Evolutionary conservation across 805 yeast genomes (phyloP).

Genomic region (Schwanniomyces pseudopolymorphus): DNA sequence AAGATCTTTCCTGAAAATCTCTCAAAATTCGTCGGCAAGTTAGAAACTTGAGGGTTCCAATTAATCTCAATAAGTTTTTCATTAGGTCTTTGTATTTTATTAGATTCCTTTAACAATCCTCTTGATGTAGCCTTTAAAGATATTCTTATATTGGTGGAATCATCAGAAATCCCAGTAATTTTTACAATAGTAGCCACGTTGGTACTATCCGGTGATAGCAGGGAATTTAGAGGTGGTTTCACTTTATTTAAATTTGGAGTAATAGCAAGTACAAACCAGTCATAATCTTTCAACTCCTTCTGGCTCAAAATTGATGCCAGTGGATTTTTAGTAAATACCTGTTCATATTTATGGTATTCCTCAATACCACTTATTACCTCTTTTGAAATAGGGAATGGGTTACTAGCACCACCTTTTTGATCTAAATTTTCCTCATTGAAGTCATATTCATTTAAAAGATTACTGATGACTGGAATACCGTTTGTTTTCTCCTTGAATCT

Average conservation of each 20-base stretch:
- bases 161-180: conserved; percentile 47
- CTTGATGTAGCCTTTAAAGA: conserved; percentile 52
- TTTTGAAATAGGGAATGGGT: conserved; percentile 24
- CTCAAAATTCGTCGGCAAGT: conserved; percentile 16
- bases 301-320: not conserved
- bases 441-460: conserved; percentile 35
- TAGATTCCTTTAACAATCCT: conserved; percentile 23
- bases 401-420: conserved; percentile 8
- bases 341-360: conserved; percentile 18
- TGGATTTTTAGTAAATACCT: conserved; percentile 4
- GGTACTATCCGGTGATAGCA: conserved; percentile 6
- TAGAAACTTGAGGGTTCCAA: conserved; percentile 18
- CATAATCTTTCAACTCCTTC: conserved; percentile 21
- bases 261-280: conserved; percentile 39
- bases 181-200: conserved; percentile 44
- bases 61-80: conserved; percentile 28
- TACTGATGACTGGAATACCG: conserved; percentile 26
- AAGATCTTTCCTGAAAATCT: conserved; percentile 17
- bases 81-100: conserved; percentile 13
- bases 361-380: conserved; percentile 33
- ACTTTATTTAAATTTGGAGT: conserved; percentile 32
- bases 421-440: conserved; percentile 20
- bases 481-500: conserved; percentile 34
- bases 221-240: conserved; percentile 16
- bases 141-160: conserved; percentile 41